Conservation (phyloP, 164 flowering plant species). For the Chimonanthus praecox region DNA sequence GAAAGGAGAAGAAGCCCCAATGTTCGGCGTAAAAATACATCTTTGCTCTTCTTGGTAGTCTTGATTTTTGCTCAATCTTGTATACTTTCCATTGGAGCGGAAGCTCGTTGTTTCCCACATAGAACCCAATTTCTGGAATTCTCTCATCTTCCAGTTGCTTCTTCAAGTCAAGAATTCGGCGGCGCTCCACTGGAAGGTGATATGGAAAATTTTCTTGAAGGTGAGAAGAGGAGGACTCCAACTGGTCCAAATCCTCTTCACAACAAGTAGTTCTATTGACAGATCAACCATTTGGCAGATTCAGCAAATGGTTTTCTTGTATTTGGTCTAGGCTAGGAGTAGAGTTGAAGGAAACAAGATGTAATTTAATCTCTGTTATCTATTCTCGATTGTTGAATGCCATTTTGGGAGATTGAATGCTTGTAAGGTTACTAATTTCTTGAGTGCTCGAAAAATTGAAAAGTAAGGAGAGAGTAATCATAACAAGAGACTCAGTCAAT, state of each 20-base stretch:
- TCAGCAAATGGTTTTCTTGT: background rate
- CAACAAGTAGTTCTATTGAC: slow-evolving; percentile 25
- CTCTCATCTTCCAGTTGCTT: slow-evolving; percentile 15
- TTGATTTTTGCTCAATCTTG: slow-evolving; percentile 21
- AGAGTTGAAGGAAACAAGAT: background rate
- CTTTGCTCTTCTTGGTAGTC: slow-evolving; percentile 31
- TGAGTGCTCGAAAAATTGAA: background rate
- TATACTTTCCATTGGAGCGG: background rate
- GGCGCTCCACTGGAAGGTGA: slow-evolving; percentile 6
- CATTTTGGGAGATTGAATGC: background rate
- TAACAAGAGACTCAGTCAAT: background rate
- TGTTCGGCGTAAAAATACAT: slow-evolving; percentile 5
- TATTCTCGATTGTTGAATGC: background rate
- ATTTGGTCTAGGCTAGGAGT: background rate
- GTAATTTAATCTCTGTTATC: background rate
- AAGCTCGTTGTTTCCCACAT: slow-evolving; percentile 10
- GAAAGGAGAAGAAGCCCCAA: slow-evolving; percentile 7
- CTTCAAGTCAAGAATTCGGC: slow-evolving; percentile 1
- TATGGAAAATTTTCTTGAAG: slow-evolving; percentile 23
- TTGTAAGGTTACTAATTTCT: background rate
- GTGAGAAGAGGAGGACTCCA: slow-evolving; percentile 56
- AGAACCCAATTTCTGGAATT: slow-evolving; percentile 21
- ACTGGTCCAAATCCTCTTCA: slow-evolving; percentile 84
- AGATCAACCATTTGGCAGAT: background rate
- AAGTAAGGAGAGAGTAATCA: slow-evolving; percentile 4